Base-by-base conservation (phyloP, 2,329 filamentous ascomycete species). In the Aspergillus sojae region DNA sequence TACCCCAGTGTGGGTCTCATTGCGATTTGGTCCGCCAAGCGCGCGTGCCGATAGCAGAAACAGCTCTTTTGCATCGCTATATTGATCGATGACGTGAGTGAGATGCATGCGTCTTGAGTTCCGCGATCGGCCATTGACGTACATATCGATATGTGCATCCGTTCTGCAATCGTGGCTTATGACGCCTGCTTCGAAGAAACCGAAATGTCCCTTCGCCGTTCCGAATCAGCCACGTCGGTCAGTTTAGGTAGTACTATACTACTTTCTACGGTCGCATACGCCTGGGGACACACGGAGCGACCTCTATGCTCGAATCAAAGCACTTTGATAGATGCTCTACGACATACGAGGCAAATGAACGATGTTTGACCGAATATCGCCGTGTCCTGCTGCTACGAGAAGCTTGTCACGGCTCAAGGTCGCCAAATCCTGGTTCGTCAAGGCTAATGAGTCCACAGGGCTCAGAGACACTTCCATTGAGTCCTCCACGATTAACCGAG, bases 221-320 rank as follows among this genome's bases (percentile, higher is more conserved):
- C 4, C 21, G 21, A 3, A 2, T 12, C 7, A 9, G 41, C 19
- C 11, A 43, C 19, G 10, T 21, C n/a, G n/a, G 10, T 19, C 2
- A 12, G 10, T 23, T 11, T 21, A 11, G 5, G n/a, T 1, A n/a
- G 43, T 0, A 14, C 11, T 10, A 5, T 5, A 14, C 5, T 23
- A 4, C 5, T 23, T 46, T 7, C 10, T 11, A 46, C 43, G 43
- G 43, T 46, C 43, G 43, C 43, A 46, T 46, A 2, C 23, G 12
- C 43, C 12, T 14, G 43, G 3, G 7, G 7, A 9, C 6, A 19
- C 39, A n/a, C 19, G 19, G 39, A 9, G 2, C 10, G 3, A 6
- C 7, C 16, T 41, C 39, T 9, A n/a, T n/a, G 0, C 2, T n/a
- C 1, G 3, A 41, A 3, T 7, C 0, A n/a, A 10, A 9, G 19